phyloP scores from a whole-genome alignment of 192 early-diverging fungal genomes.

The Coemansia sp. region DNA sequence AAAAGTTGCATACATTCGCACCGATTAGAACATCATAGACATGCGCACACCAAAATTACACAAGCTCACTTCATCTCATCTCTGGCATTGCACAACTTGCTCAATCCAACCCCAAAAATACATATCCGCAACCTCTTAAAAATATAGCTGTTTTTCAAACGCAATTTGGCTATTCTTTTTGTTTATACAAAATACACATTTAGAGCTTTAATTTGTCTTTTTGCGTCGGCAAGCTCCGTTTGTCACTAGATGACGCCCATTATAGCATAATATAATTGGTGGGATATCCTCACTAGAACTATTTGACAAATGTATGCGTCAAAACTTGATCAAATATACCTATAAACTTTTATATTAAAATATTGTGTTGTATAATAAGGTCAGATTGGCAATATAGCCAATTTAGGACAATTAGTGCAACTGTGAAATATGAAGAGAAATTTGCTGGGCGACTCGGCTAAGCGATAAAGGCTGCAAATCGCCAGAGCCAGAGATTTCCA shows the following conservation, averaged over 20 bases:
- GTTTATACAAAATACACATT: conserved; percentile 1
- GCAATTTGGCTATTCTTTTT: conserved; percentile 6
- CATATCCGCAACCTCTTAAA: not conserved
- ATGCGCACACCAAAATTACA: too few relatives aligned
- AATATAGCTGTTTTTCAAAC: conserved; percentile 6
- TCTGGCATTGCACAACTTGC: too few relatives aligned
- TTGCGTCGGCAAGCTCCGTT: too few relatives aligned
- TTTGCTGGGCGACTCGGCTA: conserved; percentile 17
- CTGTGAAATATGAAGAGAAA: conserved; percentile 16
- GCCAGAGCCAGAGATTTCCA: conserved; percentile 10
- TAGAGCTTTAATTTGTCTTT: not conserved
- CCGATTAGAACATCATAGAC: too few relatives aligned
- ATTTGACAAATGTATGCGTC: too few relatives aligned
- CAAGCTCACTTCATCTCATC: too few relatives aligned
- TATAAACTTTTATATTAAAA: too few relatives aligned
- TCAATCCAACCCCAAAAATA: not conserved
- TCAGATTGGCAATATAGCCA: not conserved
- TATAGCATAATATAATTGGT: too few relatives aligned
- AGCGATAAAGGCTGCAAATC: conserved; percentile 13
- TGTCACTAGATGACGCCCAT: too few relatives aligned
- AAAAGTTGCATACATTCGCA: too few relatives aligned
- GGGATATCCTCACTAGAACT: too few relatives aligned
- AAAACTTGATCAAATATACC: too few relatives aligned
- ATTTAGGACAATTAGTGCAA: not conserved
- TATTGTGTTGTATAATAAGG: not conserved